Base-by-base conservation (phyloP, 495 filamentous ascomycete species). In the Rhypophila decipiens region DNA sequence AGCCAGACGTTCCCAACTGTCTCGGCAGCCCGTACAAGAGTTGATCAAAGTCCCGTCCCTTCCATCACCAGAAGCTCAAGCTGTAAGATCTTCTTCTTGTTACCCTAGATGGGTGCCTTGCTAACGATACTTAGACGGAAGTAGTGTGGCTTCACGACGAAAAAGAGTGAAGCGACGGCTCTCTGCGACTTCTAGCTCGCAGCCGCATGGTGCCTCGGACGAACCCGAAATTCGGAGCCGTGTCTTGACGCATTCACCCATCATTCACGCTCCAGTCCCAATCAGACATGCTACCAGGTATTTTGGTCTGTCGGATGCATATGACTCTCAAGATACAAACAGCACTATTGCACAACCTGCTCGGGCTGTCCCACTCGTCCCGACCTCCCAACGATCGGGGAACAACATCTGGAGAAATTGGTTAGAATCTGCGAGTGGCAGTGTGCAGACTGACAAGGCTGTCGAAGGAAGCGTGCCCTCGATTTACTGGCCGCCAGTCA, bases 311-410 rank as follows among this genome's bases (percentile, higher is more conserved):
- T 21, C 39, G 5, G 35, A 34, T 5, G 19, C 33, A 2, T 24
- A 48, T 2, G 50, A 53, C 21, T 61, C 62, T 20, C 46, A 47
- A 12, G 47, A 55, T 18, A 53, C 47, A 9, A 44, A 43, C n/a
- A 65, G 55, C 21, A 45, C 44, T 24, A 9, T 57, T 2, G 62
- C 60, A 11, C 57, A 57, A 33, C 51, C 57, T 38, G 60, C 57
- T 3, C 46, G 34, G 9, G 17, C 23, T 11, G 20, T 45, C 12
- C 45, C 49, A 3, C 53, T 46, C 10, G 46, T 63, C 2, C 51
- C 55, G 8, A 8, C 35, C 8, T 61, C 57, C n/a, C 52, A 58
- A 24, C 47, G 53, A 19, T 33, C 21, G 1, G 47, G 53, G 20
- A 63, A 65, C 12, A 13, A 15, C 19, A 40, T 9, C 10, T 63